Evolutionary conservation across 108 stramenopile species (phyloP).

Genomic region (Fragilaria crotonensis): DNA sequence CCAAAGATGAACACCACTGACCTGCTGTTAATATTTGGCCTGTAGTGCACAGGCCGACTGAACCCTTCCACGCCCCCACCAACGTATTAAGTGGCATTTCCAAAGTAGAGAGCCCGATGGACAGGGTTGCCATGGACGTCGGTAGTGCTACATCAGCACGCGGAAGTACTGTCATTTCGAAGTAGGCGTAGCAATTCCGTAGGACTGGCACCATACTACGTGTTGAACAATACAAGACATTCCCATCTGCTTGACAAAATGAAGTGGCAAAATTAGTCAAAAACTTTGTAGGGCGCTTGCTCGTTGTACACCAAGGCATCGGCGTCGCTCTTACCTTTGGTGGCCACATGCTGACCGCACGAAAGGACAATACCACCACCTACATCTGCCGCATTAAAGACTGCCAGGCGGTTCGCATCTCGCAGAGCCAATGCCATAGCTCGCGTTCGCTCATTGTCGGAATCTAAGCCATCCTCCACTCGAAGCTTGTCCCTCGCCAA

Average conservation of each 20-base stretch:
- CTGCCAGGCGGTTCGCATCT: constrained; percentile 77
- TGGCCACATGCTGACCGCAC: constrained; percentile 83
- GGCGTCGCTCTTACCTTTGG: constrained; percentile 48
- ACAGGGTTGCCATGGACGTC: constrained; percentile 53
- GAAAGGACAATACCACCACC: constrained; percentile 64
- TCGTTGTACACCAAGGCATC: too few relatives aligned
- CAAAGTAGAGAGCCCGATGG: constrained; percentile 86
- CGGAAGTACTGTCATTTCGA: constrained; percentile 79
- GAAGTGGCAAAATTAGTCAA: neutral
- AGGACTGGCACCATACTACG: constrained; percentile 89
- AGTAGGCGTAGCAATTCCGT: constrained; percentile 90
- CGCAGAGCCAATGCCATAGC: constrained; percentile 78
- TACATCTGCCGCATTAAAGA: constrained; percentile 80
- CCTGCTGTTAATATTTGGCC: constrained; percentile 83
- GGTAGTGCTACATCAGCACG: constrained; percentile 17
- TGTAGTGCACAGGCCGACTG: constrained; percentile 86
- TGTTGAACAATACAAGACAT: constrained; percentile 73
- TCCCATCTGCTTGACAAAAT: constrained; percentile 55
- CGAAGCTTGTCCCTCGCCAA: constrained; percentile 91
- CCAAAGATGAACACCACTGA: constrained; percentile 67
- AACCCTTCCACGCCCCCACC: constrained; percentile 90
- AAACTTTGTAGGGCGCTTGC: neutral
- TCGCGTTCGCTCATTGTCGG: constrained; percentile 71
- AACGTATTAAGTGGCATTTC: constrained; percentile 95
- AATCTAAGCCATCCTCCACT: constrained; percentile 65